Evolutionary conservation across 768 basidiomycete species (phyloP), one percentile per base, ranked within the genome.

Genomic region (Mycena maculata): DNA sequence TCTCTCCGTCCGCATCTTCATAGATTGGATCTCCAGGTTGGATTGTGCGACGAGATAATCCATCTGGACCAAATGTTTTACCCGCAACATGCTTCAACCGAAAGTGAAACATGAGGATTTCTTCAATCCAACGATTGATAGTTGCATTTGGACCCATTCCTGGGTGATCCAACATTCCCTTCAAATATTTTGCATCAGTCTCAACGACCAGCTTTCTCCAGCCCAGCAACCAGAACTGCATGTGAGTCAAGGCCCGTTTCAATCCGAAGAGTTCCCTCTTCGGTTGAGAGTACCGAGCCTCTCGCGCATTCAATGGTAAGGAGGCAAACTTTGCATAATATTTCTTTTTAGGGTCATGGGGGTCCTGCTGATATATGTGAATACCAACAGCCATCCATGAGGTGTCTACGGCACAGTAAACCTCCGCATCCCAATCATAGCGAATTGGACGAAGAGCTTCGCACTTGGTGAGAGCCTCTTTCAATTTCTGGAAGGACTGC

Each of bases 241-340:
- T 45, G 0, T 33, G 60, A 6, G 70, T 45, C 0, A 81, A 36
- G 0, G 74, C 76, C 13, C 68, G 57, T 22, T 70, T 78, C 0
- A 84, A 33, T 0, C 84, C 79, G 48, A 76, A 84, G 0, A 84
- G 60, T 66, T 85, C 82, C 0, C 77, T 33, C 45, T 86, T 85
- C 0, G 80, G 74, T 52, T 84, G 82, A 0, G 80, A 81, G 56
- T 75, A 82, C 0, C 73, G 20, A 0, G 73, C 54, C 66, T 83
- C 78, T 0, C 76, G 33, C 0, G 76, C 76, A 30, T 81, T 82
- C n/a, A 84, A 71, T 0, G 77, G 67, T 0, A 86, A 80, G 0
- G 80, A 84, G 0, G 79, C 73, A 45, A 84, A 86, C 0, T 72
- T 67, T 0, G 75, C 72, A 27, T 74, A 81, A 15, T 73, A 72